phyloP scores from a whole-genome alignment of 1,284 basidiomycete genomes.

The Puccinia sorghi region DNA sequence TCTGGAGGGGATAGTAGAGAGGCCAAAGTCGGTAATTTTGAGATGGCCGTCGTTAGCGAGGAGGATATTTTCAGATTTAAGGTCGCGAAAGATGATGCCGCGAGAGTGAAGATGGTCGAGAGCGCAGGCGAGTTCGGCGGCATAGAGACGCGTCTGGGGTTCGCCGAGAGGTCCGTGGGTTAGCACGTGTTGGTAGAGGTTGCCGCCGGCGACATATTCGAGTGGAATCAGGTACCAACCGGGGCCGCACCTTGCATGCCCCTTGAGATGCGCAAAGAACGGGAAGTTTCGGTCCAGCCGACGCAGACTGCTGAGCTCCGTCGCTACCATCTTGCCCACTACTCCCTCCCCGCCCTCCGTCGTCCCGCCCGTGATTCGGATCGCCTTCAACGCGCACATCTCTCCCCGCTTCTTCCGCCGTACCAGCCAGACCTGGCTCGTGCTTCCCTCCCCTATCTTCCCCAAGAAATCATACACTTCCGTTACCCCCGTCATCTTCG shows the following conservation, averaged over 20 bases:
- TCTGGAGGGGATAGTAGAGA: background rate
- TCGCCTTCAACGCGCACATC: background rate
- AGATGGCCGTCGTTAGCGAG: slow-evolving; percentile 16
- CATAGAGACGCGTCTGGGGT: slow-evolving; percentile 19
- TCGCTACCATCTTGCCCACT: background rate
- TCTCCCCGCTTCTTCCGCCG: background rate
- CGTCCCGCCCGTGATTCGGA: background rate
- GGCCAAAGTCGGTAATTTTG: slow-evolving; percentile 40
- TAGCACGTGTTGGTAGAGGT: slow-evolving; percentile 53
- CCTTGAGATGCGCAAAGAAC: background rate
- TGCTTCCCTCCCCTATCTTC: background rate
- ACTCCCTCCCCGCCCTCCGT: background rate
- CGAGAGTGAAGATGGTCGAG: slow-evolving; percentile 8
- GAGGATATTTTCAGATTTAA: slow-evolving; percentile 46
- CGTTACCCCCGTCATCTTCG: background rate
- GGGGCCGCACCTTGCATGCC: background rate
- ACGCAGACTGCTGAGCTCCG: slow-evolving; percentile 1
- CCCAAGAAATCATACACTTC: background rate
- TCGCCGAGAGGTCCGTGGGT: slow-evolving; percentile 52
- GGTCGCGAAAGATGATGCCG: slow-evolving; percentile 37
- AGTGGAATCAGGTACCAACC: slow-evolving; percentile 53
- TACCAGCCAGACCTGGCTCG: slow-evolving; percentile 6
- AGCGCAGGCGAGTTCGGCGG: slow-evolving; percentile 24
- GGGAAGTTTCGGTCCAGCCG: slow-evolving; percentile 1
- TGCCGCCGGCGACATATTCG: slow-evolving; percentile 55